Percentiles rank a stretch among this genome's conserved stretches.
These are phyloP conservation scores for Phellopilus nigrolimitatus DNA, from an alignment of 1,284 basidiomycete genomes.

Conservation along the genomic window DNA sequence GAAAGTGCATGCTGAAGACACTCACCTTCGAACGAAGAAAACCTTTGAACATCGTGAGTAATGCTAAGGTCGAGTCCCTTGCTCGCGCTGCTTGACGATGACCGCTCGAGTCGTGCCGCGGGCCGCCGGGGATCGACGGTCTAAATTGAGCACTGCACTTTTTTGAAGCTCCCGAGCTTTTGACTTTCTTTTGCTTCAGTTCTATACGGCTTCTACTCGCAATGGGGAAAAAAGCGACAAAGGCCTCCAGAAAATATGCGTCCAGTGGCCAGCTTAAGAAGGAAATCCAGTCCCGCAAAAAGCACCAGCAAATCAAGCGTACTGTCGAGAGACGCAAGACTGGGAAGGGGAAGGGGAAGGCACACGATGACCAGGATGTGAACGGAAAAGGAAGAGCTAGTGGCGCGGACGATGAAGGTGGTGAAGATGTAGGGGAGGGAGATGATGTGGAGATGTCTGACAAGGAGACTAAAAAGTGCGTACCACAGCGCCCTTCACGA, in stretches of 20 bases:
- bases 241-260: conserved; percentile 83
- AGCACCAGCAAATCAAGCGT: conserved; percentile 71
- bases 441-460: conserved; percentile 7
- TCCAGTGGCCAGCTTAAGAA: conserved; percentile 84
- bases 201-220: not conserved
- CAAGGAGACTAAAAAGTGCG: conserved; percentile 27
- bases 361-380: conserved; percentile 35
- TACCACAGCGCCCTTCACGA: not conserved
- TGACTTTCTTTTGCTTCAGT: not conserved
- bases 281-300: conserved; percentile 73
- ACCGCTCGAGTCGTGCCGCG: no score
- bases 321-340: conserved; percentile 54
- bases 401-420: conserved; percentile 35
- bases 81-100: no score
- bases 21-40: conserved; percentile 18
- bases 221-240: conserved; percentile 65
- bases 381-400: conserved; percentile 37
- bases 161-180: not conserved
- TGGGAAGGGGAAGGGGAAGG: conserved; percentile 40
- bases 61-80: not conserved
- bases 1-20: not conserved
- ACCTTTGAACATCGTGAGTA: conserved; percentile 13
- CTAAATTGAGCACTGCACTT: not conserved
- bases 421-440: conserved; percentile 19
- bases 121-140: not conserved